Evolutionary conservation across 768 basidiomycete genomes (phyloP), one percentile per base, ranked within the genome.

Genomic region (Termitomyces sp.): DNA sequence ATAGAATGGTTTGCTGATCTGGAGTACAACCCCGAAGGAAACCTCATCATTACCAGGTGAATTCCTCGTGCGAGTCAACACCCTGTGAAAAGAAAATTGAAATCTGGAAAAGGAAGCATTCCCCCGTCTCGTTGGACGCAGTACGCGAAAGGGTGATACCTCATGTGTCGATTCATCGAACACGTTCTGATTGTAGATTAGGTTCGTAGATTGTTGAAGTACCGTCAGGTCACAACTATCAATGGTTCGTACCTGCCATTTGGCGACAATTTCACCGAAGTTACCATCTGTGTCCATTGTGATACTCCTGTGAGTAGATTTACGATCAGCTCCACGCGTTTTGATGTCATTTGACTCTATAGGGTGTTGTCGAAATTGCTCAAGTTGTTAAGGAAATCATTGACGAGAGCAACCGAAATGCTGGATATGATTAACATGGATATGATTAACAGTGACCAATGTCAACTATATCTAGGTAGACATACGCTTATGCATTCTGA

Each of bases 1-100:
- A n/a, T 55, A 84, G 85, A 86, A 59, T 86, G 83, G 81, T 87
- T 85, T 63, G 84, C 82, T 2, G 86, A 90, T 64, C 67, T 87
- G 30, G 82, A 85, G 20, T 87, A 88, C 61, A 76, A 69, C 52
- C 64, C 74, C 3, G 74, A 79, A 55, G 86, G 86, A 3, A 80
- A 79, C 61, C 71, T 87, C 30, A 63, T 87, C 38, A 85, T 85
- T 55, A 85, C 84, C 9, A 79, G 82, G 84, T 82, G 56, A 18
- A 68, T 65, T 11, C 7, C 28, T 52, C 45, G 11, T 55, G 10
- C 18, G 16, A 40, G 18, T 32, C 24, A 20, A 7, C 16, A 4
- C 11, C 20, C n/a, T n/a, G 32, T 32, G 10, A 38, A 43, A 36
- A n/a, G n/a, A 28, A 30, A 9, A 22, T 30, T 55, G 35, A 54